Percentiles rank a stretch among this genome's conserved stretches.
phyloP scores from a whole-genome alignment of 208 protist genomes.

The Crithidia thermophila region DNA sequence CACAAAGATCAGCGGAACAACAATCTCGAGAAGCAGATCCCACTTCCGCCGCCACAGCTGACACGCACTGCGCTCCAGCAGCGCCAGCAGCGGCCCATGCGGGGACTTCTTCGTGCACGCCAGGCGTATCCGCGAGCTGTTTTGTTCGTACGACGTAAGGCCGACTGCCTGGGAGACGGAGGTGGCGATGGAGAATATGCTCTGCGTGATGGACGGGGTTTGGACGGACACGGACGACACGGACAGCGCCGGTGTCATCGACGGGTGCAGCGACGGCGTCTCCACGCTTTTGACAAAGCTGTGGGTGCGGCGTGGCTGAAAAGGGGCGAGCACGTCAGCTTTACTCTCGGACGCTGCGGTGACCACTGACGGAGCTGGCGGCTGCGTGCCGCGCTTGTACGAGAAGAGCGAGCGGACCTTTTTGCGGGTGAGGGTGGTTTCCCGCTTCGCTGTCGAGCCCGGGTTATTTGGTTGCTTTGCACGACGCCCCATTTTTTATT shows the following conservation, averaged over 20 bases:
- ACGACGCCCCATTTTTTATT: too few relatives aligned
- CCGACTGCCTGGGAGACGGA: neutral
- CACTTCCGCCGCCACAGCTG: constrained; percentile 34
- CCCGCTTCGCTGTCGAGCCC: too few relatives aligned
- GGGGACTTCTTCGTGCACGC: neutral
- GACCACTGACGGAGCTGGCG: too few relatives aligned
- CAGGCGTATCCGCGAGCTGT: neutral
- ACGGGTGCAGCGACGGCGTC: too few relatives aligned
- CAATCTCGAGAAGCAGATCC: constrained; percentile 34
- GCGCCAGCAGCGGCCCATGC: constrained; percentile 30
- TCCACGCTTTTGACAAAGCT: too few relatives aligned
- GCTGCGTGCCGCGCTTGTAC: too few relatives aligned
- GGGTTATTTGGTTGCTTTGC: too few relatives aligned
- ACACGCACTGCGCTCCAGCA: constrained; percentile 28
- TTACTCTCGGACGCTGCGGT: too few relatives aligned
- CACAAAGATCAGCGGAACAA: constrained; percentile 51
- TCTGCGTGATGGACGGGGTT: neutral
- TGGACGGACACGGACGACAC: neutral
- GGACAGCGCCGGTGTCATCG: neutral
- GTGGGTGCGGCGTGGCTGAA: too few relatives aligned
- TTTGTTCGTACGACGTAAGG: neutral
- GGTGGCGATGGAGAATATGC: neutral
- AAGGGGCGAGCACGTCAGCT: too few relatives aligned
- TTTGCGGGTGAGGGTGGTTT: too few relatives aligned
- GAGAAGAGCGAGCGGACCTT: too few relatives aligned